A percentile compares a stretch with the other conserved stretches of the same genome.
phyloP scores from a whole-genome alignment of 2,329 filamentous ascomycete species.

The Furcasterigmium sp. region DNA sequence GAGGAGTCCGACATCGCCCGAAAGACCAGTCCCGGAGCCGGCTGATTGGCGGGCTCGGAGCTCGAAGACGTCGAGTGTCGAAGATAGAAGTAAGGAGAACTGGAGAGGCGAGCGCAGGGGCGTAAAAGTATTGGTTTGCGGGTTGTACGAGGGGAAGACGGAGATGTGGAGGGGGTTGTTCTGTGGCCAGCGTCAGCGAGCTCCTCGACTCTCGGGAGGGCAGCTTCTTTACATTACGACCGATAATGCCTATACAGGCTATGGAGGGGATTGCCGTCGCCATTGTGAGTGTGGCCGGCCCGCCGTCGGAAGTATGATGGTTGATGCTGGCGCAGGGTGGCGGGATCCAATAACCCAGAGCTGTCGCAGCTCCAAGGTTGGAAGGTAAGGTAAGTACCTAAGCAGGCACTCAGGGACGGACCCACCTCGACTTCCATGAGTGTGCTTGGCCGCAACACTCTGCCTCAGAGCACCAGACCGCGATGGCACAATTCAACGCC shows the following conservation, averaged over 20 bases:
- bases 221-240: conserved; percentile 90
- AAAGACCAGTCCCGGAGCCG: conserved; percentile 37
- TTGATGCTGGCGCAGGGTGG: too few relatives aligned
- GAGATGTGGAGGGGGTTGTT: conserved; percentile 95
- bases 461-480: too few relatives aligned
- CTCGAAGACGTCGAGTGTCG: conserved; percentile 90
- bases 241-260: conserved; percentile 89
- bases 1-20: conserved; percentile 85
- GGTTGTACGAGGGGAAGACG: conserved; percentile 73
- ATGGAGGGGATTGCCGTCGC: conserved; percentile 69
- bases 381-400: too few relatives aligned
- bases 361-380: too few relatives aligned
- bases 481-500: too few relatives aligned
- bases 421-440: too few relatives aligned
- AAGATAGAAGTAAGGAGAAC: conserved; percentile 86
- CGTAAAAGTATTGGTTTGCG: conserved; percentile 42
- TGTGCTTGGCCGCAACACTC: too few relatives aligned
- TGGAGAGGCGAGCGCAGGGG: conserved; percentile 72
- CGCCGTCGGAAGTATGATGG: too few relatives aligned
- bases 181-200: conserved; percentile 44
- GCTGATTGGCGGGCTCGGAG: conserved; percentile 70
- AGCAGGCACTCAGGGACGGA: too few relatives aligned
- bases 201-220: too few relatives aligned
- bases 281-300: conserved; percentile 30
- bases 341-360: too few relatives aligned